A percentile compares a stretch with the other conserved stretches of the same genome.
phyloP scores from a whole-genome alignment of 345 rosid species.

The Theobroma cacao region DNA sequence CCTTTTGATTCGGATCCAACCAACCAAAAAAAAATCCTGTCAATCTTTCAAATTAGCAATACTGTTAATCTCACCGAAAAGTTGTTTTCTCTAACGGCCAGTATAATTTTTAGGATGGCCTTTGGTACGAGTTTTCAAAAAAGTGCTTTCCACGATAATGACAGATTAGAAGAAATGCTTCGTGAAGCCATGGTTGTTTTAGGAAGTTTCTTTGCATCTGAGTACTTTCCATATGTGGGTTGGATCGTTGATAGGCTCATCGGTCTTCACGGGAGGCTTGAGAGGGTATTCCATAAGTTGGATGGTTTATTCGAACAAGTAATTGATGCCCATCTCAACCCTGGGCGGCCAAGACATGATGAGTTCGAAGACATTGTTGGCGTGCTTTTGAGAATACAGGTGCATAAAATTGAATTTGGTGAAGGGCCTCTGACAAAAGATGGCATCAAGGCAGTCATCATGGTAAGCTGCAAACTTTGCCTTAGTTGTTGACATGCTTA shows the following conservation, averaged over 20 bases:
- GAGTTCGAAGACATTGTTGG: conserved; percentile 29
- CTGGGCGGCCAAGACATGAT: conserved; percentile 13
- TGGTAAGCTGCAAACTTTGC: background rate
- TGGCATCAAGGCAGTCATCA: background rate
- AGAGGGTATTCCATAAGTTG: conserved; percentile 27
- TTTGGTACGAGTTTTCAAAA: conserved; percentile 29
- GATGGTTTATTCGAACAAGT: conserved; percentile 27
- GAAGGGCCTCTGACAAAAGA: background rate
- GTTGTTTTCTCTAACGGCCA: conserved; percentile 24
- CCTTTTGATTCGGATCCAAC: no score
- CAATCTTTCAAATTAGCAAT: no score
- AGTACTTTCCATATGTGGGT: conserved; percentile 36
- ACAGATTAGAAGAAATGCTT: conserved; percentile 20
- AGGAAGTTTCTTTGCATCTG: conserved; percentile 29
- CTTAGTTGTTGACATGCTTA: no score
- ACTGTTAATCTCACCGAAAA: conserved; percentile 31
- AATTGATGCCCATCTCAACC: conserved; percentile 32
- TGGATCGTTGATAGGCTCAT: conserved; percentile 35
- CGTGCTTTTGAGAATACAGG: conserved; percentile 24
- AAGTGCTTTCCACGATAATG: background rate
- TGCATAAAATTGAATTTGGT: background rate
- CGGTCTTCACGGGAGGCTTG: conserved; percentile 25
- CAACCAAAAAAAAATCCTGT: no score
- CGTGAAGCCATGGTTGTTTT: conserved; percentile 18
- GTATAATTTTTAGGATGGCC: conserved; percentile 3